Base-by-base conservation (phyloP, 108 stramenopile species). In the Cyclotella sp. region DNA sequence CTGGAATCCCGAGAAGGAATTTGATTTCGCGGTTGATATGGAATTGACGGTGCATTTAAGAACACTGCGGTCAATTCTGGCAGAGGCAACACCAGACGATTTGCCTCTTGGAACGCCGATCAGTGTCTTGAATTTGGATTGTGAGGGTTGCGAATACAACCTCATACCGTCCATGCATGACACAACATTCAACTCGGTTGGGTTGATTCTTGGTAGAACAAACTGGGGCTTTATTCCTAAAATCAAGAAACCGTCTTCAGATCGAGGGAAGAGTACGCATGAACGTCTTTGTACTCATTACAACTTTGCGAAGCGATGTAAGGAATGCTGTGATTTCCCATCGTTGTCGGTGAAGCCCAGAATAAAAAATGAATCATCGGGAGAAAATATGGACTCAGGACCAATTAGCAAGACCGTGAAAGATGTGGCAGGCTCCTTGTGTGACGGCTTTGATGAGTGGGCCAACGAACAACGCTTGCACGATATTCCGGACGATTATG, bases 91-190 rank as follows among this genome's bases (percentile, higher is more conserved):
- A 26, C 82, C 84, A 5, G 78, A 85, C 28, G 80, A 84, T 42
- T 72, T 84, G 29, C 83, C 83, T 21, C 27, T 81, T 16, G 83
- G 79, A 5, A 84, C 83, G 24, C 83, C 83, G 24, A 87, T 93
- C 46, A 86, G 87, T 70, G 92, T 93, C 7, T 19, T 93, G 73
- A 91, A 93, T 72, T 60, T 93, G 40, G 90, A 91, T 59, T 93
- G 92, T 70, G 85, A 89, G 55, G 92, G 90, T 0, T 93, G 92
- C 55, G 92, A 93, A 60, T 93, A 93, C 73, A 91, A 91, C 71
- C 59, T 93, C 22, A 89, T 93, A 40, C 92, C 92, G 27, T 71
- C 79, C 34, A 67, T 93, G 81, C 79, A 84, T 16, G 86, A 89
- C 28, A 70, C 78, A 30, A 84, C 89, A 44, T 91, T 87, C 68